Percentiles rank a stretch among this genome's conserved stretches.
Evolutionary conservation across 2,329 filamentous ascomycete species (phyloP).

Genomic region (Diaporthe humulicola): DNA sequence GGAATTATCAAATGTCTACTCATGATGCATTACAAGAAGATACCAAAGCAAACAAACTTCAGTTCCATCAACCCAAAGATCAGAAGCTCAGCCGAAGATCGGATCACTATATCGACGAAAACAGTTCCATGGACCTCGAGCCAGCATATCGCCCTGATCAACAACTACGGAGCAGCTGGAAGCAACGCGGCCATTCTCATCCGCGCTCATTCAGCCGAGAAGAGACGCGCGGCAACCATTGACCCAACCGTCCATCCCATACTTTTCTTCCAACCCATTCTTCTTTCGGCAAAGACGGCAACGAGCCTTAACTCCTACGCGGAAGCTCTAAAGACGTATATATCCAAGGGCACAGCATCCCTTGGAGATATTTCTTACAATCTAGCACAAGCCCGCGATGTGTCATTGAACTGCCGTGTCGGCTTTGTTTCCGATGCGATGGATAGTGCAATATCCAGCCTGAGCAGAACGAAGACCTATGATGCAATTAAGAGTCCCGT

Average conservation of each 20-base stretch:
- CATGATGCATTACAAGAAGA: slow-evolving; percentile 48
- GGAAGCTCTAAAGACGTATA: not conserved
- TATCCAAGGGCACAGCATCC: not conserved
- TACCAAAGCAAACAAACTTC: slow-evolving; percentile 46
- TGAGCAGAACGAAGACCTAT: slow-evolving; percentile 20
- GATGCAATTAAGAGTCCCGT: slow-evolving; percentile 40
- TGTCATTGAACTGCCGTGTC: slow-evolving; percentile 16
- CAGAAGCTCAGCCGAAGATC: slow-evolving; percentile 37
- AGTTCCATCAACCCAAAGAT: slow-evolving; percentile 48
- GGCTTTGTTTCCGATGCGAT: not conserved
- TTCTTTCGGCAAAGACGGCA: slow-evolving; percentile 40
- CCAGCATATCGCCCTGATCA: slow-evolving; percentile 47
- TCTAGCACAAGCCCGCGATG: slow-evolving; percentile 22
- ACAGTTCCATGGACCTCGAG: slow-evolving; percentile 45
- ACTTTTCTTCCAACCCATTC: slow-evolving; percentile 11
- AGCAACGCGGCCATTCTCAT: slow-evolving; percentile 49
- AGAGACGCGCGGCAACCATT: not conserved
- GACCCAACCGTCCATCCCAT: not conserved
- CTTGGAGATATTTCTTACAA: slow-evolving; percentile 17
- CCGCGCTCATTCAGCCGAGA: not conserved
- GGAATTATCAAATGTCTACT: slow-evolving; percentile 50
- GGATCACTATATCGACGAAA: slow-evolving; percentile 41
- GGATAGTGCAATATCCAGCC: slow-evolving; percentile 5
- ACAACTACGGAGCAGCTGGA: slow-evolving; percentile 54
- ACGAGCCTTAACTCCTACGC: slow-evolving; percentile 35